These are phyloP conservation scores for Hypomyces perniciosus DNA, from an alignment of 2,329 filamentous ascomycete species.

Conservation along the genomic window DNA sequence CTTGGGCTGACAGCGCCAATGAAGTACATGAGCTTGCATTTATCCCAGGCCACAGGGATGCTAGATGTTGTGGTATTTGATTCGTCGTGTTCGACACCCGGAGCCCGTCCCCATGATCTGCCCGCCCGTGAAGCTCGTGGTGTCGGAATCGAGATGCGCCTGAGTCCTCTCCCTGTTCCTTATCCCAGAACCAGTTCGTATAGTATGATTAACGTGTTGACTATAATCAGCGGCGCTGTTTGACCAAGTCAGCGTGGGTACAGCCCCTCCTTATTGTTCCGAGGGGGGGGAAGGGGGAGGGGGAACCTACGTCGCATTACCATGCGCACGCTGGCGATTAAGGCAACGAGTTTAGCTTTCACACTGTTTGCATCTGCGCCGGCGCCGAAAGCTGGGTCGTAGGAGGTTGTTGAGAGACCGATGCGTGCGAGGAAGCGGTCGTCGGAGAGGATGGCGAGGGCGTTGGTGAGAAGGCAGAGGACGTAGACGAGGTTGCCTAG, in stretches of 20 bases:
- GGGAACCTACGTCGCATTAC: conserved; percentile 72
- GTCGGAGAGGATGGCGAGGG: conserved; percentile 88
- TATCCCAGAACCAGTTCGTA: conserved; percentile 60
- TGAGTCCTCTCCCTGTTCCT: neutral
- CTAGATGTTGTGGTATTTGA: too few species aligned
- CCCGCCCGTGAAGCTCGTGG: too few species aligned
- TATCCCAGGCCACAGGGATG: too few species aligned
- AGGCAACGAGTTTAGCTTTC: conserved; percentile 79
- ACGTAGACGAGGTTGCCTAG: conserved; percentile 69
- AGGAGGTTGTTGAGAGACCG: conserved; percentile 66
- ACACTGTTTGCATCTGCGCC: conserved; percentile 63
- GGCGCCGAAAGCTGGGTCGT: conserved; percentile 74
- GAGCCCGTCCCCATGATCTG: too few species aligned
- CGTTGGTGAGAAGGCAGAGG: conserved; percentile 83
- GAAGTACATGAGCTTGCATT: too few species aligned
- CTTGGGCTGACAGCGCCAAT: too few species aligned
- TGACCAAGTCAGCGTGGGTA: neutral
- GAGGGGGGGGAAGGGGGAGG: neutral
- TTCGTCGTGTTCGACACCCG: too few species aligned
- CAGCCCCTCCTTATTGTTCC: neutral
- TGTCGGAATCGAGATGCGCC: neutral
- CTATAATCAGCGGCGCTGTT: conserved; percentile 76
- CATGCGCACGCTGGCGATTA: conserved; percentile 85
- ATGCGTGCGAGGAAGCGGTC: conserved; percentile 85
- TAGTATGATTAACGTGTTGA: conserved; percentile 76